Evolutionary conservation across 208 protist genomes (phyloP).

Genomic region (Leishmania mexicana): DNA sequence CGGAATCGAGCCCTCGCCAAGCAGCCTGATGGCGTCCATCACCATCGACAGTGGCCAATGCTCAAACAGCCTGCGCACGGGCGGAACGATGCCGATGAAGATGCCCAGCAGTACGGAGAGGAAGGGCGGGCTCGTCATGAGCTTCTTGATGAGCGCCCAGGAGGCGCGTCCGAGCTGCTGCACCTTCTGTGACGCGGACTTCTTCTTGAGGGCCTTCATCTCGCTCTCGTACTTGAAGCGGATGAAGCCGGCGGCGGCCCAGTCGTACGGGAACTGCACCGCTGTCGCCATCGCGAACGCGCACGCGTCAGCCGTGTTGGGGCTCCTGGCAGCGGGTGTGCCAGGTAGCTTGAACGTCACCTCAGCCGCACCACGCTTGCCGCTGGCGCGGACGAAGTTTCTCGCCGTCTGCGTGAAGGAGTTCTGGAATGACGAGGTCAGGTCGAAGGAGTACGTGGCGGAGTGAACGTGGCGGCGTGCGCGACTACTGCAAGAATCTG

Average conservation of each 20-base stretch:
- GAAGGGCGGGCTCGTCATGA: slow-evolving; percentile 63
- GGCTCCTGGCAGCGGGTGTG: slow-evolving; percentile 16
- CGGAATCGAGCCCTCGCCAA: slow-evolving; percentile 71
- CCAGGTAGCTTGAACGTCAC: slow-evolving; percentile 9
- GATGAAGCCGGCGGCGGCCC: slow-evolving; percentile 50
- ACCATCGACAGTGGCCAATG: slow-evolving; percentile 59
- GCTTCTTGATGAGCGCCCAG: slow-evolving; percentile 13
- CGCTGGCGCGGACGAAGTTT: neutral
- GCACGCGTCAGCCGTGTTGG: slow-evolving; percentile 17
- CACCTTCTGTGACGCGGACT: slow-evolving; percentile 10
- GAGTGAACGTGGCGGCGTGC: neutral
- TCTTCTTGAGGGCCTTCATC: slow-evolving; percentile 28
- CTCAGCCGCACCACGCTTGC: neutral
- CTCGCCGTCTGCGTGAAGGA: slow-evolving; percentile 19
- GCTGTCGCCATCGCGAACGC: slow-evolving; percentile 29
- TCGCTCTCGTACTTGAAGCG: slow-evolving; percentile 56
- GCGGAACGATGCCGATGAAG: slow-evolving; percentile 66
- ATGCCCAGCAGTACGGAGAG: slow-evolving; percentile 70
- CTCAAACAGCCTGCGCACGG: slow-evolving; percentile 59
- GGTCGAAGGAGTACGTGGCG: neutral
- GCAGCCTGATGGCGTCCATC: slow-evolving; percentile 56
- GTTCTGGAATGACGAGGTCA: slow-evolving; percentile 4
- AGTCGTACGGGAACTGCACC: slow-evolving; percentile 61
- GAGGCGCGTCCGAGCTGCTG: slow-evolving; percentile 7
- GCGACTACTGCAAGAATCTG: neutral